Base-by-base conservation (phyloP, 2,329 filamentous ascomycete genomes). In the Nemania abortiva region DNA sequence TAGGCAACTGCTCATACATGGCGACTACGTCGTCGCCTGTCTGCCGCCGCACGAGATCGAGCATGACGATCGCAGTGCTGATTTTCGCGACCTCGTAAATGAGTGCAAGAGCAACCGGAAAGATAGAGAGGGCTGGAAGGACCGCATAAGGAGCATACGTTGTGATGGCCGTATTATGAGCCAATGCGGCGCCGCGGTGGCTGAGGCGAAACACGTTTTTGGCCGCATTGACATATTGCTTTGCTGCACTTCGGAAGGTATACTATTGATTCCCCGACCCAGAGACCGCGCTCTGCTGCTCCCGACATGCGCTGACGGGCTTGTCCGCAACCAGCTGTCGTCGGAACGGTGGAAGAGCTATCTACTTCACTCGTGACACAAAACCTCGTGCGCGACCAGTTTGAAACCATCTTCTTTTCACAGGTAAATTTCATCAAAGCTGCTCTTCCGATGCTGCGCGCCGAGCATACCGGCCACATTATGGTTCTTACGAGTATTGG, bases 341-440 rank as follows among this genome's bases (percentile, higher is more conserved):
- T 98, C 39, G 96, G 95, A 49, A 92, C 94, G 0, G 92, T 98
- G 7, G 96, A 98, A 81, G 96, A 99, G 80, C 85, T 98, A 29
- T 90, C 91, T 0, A 91, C 92, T 34, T 91, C 87, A 27, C 86
- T 87, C 4, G 87, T 90, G 52, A 94, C 93, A 1, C 87, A 91
- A 74, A 94, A 91, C 67, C 87, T 98, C 20, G 91, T 97, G 42
- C 89, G 92, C 70, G 93, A 97, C 77, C 95, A 98, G 79, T 98
- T 98, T 79, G 95, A 98, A 80, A 90, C 90, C 71, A 94, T 97
- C 76, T 98, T 97, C 84, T 98, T 98, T 80, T 94, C 93, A 0
- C 94, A 97, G 66, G 91, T 98, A 79, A 98, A 98, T 81, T 93
- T 97, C 78, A 97, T 98, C 83, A 97, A 96, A 80, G 92, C 95